Evolutionary conservation across 345 rosid genomes (phyloP), one percentile per base, ranked within the genome.

Genomic region (Gossypium rotundifolium): DNA sequence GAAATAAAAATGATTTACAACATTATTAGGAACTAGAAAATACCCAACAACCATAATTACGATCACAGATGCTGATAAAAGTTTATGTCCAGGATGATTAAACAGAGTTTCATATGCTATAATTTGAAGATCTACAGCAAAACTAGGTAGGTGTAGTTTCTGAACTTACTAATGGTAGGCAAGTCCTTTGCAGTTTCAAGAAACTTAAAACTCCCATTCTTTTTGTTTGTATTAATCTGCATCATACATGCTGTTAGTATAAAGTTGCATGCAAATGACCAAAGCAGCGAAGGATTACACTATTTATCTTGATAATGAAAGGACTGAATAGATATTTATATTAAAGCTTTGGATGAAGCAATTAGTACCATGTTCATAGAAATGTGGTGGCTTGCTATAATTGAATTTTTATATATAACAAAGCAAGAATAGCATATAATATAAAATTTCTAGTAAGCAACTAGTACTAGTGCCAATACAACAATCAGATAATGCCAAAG

Each of bases 141-240:
- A 60, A 9, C 4, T 33, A 12, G 58, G 62, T 6, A 53, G 46
- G 64, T 18, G 40, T 72, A 40, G 44, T 33, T 54, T 70, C 20
- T 7, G 72, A 76, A 87, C 98, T 80, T 87, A 95, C 96, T 86
- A 59, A 92, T 89, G 23, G 92, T 94, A 54, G 97, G 98, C 84
- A 90, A 75, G 81, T 89, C 88, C 88, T 88, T 93, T 2, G 85
- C 93, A 74, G 83, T 76, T 86, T 93, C 90, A 10, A 95, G 94
- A 86, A 93, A 95, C 90, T 84, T 83, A 84, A 88, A 87, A 76
- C 83, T 84, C 76, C 85, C 87, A 70, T 79, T 67, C 65, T 77
- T 81, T 13, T 76, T 77, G 75, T 81, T 81, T 16, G 78, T 42
- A 69, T 62, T 86, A 76, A 88, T 93, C 95, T 90, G 85, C 18